Evolutionary conservation across 164 flowering plant genomes (phyloP).

Genomic region (Santalum album): DNA sequence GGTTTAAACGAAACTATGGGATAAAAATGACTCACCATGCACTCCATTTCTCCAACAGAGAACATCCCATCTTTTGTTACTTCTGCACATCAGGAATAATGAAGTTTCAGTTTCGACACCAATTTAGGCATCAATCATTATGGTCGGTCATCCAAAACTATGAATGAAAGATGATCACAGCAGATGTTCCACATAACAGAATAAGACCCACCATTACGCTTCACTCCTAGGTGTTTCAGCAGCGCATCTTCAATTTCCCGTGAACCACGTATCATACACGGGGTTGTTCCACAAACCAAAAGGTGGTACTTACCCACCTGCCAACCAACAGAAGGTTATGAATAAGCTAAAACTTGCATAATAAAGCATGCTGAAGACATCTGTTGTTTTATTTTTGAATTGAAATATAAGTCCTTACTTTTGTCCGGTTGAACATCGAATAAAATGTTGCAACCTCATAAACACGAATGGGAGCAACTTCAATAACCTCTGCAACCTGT

Average conservation of each 20-base stretch:
- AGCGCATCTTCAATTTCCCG: constrained; percentile 88
- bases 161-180: background rate
- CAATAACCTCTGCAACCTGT: constrained; percentile 88
- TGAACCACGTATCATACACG: constrained; percentile 99
- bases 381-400: background rate
- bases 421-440: constrained; percentile 93
- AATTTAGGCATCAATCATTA: background rate
- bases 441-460: constrained; percentile 98
- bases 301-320: constrained; percentile 98
- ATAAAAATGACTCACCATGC: constrained; percentile 65
- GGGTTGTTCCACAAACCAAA: constrained; percentile 96
- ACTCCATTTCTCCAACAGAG: constrained; percentile 99
- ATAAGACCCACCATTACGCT: constrained; percentile 81
- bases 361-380: background rate
- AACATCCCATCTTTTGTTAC: constrained; percentile 96
- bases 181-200: background rate
- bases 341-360: constrained; percentile 3
- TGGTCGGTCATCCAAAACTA: background rate
- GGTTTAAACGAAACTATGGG: background rate
- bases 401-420: constrained; percentile 38
- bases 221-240: constrained; percentile 89
- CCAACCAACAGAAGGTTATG: constrained; percentile 4
- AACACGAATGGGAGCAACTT: constrained; percentile 97
- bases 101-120: background rate
- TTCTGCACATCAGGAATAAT: constrained; percentile 43